These are phyloP conservation scores for Phytophthora vignae DNA, from an alignment of 352 stramenopile genomes.

Conservation along the genomic window DNA sequence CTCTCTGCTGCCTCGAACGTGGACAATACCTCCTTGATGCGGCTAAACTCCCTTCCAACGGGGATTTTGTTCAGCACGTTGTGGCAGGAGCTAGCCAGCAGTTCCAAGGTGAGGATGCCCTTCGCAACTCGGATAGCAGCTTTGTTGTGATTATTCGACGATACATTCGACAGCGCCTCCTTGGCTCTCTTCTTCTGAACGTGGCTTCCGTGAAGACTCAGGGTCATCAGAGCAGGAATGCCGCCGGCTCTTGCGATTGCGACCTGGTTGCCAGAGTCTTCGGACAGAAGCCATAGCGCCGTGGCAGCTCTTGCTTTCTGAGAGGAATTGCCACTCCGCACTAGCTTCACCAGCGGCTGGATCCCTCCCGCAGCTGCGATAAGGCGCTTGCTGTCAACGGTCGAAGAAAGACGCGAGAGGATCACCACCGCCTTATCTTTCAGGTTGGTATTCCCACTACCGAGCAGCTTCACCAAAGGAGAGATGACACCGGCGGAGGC, in stretches of 20 bases:
- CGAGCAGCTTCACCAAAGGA: background rate
- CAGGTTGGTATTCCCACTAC: background rate
- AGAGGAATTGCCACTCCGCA: background rate
- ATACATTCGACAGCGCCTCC: background rate
- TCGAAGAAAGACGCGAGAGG: slow-evolving; percentile 1
- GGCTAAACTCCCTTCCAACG: background rate
- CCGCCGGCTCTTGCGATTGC: slow-evolving; percentile 1
- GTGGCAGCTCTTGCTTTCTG: slow-evolving; percentile 1
- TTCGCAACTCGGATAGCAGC: background rate
- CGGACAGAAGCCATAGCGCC: slow-evolving; percentile 2
- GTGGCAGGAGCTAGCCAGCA: background rate
- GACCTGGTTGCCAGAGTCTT: background rate
- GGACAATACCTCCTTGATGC: background rate
- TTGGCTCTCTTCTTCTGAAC: background rate
- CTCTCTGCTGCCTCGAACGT: background rate
- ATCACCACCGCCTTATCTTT: slow-evolving; percentile 3
- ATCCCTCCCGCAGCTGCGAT: slow-evolving; percentile 1
- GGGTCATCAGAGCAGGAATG: background rate
- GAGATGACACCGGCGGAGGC: background rate
- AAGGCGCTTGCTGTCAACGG: background rate
- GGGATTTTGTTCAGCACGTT: background rate
- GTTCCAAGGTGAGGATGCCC: background rate
- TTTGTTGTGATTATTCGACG: slow-evolving; percentile 5
- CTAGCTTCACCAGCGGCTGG: background rate
- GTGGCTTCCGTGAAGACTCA: background rate